Base-by-base conservation (phyloP, 352 stramenopile species). In the Pythium myriotylum region DNA sequence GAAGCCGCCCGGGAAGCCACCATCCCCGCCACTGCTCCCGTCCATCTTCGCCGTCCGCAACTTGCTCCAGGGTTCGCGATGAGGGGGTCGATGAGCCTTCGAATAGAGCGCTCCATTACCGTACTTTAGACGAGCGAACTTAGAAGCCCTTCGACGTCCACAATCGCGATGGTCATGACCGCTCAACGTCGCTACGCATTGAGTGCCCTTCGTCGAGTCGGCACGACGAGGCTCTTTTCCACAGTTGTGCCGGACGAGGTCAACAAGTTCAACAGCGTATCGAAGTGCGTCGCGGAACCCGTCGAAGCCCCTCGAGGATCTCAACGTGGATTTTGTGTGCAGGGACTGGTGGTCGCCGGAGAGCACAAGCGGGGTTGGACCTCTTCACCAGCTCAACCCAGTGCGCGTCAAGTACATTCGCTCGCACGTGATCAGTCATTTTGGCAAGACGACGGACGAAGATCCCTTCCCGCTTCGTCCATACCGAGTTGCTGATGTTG, bases 391-490 rank as follows among this genome's bases (percentile, higher is more conserved):
- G 62, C 64, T 95, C 24, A 95, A 95, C 45, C 83, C 83, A 19
- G 85, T 92, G 61, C 84, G 86, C 20, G 84, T 94, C 59, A 84
- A 86, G 65, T 94, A 94, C 72, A 94, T 95, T 46, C 86, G 86
- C 32, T 74, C 62, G 24, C 75, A 90, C 17, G 73, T 77, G 48
- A 86, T 92, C 24, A 55, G 72, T 26, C 81, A 95, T 67, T 91
- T 92, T 19, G 70, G 72, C 5, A 65, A 66, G 47, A 71, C 81
- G 12, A 76, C 53, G 6, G 54, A 74, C 48, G 62, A 84, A 41
- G 79, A 86, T 45, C 64, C 83, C 14, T 53, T 72, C 52, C 86
- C 86, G 12, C 69, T 95, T 23, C 68, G 55, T 23, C 72, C 59
- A 12, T 59, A 89, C 13, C 79, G 79, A 16, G 79, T 93, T 22